Percentiles rank a stretch among this genome's conserved stretches.
phyloP scores from a whole-genome alignment of 2,329 filamentous ascomycete species.

The Eutypa lata region DNA sequence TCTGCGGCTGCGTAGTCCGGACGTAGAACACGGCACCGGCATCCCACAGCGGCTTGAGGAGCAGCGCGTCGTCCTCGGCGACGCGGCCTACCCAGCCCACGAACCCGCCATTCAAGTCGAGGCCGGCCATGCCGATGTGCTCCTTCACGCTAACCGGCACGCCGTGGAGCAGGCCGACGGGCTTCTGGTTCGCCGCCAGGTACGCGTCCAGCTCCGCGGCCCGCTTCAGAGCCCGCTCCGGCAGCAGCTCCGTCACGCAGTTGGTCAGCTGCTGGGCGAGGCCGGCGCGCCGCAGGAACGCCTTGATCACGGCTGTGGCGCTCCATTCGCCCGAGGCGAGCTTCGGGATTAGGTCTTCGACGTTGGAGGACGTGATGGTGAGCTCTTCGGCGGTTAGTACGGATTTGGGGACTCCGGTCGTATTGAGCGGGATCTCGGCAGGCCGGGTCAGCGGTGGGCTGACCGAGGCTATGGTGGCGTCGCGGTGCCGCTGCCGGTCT shows the following conservation, averaged over 20 bases:
- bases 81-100: constrained; percentile 44
- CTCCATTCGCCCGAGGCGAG: constrained; percentile 42
- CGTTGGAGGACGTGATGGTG: constrained; percentile 44
- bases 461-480: constrained; percentile 39
- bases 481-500: constrained; percentile 42
- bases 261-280: constrained; percentile 45
- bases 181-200: constrained; percentile 13
- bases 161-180: constrained; percentile 25
- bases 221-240: constrained; percentile 17
- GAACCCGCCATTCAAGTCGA: constrained; percentile 47
- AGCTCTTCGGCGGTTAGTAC: constrained; percentile 45
- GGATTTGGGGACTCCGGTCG: constrained; percentile 41
- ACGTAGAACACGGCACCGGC: constrained; percentile 51
- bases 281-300: constrained; percentile 53
- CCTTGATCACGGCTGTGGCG: constrained; percentile 42
- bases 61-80: constrained; percentile 41
- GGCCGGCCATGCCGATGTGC: constrained; percentile 45
- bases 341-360: constrained; percentile 39
- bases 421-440: constrained; percentile 43
- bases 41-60: constrained; percentile 42
- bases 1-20: constrained; percentile 52
- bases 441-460: constrained; percentile 37
- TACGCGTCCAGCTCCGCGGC: constrained; percentile 22
- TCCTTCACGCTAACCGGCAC: constrained; percentile 49
- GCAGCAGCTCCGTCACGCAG: constrained; percentile 24